Conservation (phyloP, 768 basidiomycete genomes). For the Psilocybe tampanensis region DNA sequence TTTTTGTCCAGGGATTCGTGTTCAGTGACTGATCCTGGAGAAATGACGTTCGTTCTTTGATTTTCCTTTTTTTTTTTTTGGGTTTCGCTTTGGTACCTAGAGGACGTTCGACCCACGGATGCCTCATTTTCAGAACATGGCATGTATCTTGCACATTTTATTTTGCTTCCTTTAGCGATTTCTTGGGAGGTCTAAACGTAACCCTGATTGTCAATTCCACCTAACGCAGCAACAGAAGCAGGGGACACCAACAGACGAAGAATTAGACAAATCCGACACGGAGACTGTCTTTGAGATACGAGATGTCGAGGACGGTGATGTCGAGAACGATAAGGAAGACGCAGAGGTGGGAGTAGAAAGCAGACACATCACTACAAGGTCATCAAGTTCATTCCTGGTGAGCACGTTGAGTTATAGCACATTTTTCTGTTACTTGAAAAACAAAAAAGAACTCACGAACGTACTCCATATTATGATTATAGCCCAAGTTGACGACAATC, state of each 20-base stretch:
- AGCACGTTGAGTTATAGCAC: no score
- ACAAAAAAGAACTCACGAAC: neutral
- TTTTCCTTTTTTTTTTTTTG: no score
- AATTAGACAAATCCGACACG: slow-evolving; percentile 18
- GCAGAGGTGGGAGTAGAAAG: no score
- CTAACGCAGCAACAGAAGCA: slow-evolving; percentile 5
- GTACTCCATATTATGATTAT: no score
- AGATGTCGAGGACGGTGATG: neutral
- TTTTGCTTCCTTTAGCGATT: neutral
- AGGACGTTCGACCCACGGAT: slow-evolving; percentile 19
- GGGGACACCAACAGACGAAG: slow-evolving; percentile 16
- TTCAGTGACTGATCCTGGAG: neutral
- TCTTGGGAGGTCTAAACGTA: neutral
- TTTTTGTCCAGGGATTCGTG: neutral
- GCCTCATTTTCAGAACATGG: slow-evolving; percentile 12
- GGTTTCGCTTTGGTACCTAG: slow-evolving; percentile 4
- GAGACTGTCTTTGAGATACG: slow-evolving; percentile 21
- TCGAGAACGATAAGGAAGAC: neutral
- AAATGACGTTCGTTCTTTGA: no score
- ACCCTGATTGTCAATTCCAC: neutral
- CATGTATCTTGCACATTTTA: no score
- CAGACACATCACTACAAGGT: neutral
- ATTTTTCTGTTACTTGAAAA: no score
- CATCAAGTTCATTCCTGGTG: neutral
- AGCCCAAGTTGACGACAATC: neutral